phyloP scores from a whole-genome alignment of 768 basidiomycete species.

The Amanita phalloides region DNA sequence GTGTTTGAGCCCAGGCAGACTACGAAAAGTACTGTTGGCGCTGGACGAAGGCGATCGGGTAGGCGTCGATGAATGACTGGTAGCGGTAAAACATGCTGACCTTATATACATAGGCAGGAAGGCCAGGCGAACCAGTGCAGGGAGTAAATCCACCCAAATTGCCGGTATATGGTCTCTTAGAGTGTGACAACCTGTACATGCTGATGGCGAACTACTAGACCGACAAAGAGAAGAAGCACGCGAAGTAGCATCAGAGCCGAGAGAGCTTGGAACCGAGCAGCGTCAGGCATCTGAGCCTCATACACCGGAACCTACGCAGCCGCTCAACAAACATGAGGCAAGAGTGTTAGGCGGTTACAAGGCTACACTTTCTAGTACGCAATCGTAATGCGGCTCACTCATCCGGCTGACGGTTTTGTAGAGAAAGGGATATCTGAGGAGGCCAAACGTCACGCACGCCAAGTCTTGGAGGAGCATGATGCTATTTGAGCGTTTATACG shows the following conservation, averaged over 20 bases:
- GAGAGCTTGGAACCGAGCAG: background rate
- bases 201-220: background rate
- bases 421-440: slow-evolving; percentile 11
- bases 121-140: background rate
- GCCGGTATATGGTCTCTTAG: background rate
- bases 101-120: background rate
- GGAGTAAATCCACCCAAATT: background rate
- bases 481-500: background rate
- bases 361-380: slow-evolving; percentile 18
- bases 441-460: slow-evolving; percentile 10
- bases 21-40: background rate
- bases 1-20: background rate
- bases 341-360: slow-evolving; percentile 20
- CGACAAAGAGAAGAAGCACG: background rate
- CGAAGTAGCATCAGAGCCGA: background rate
- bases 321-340: slow-evolving; percentile 5
- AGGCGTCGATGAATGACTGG: background rate
- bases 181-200: background rate
- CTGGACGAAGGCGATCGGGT: slow-evolving; percentile 2
- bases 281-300: background rate
- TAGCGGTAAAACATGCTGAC: background rate
- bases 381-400: background rate
- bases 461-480: slow-evolving; percentile 10
- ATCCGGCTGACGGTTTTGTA: background rate
- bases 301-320: background rate